Evolutionary conservation across 345 rosid genomes (phyloP).

Genomic region (Cochlearia excelsa): DNA sequence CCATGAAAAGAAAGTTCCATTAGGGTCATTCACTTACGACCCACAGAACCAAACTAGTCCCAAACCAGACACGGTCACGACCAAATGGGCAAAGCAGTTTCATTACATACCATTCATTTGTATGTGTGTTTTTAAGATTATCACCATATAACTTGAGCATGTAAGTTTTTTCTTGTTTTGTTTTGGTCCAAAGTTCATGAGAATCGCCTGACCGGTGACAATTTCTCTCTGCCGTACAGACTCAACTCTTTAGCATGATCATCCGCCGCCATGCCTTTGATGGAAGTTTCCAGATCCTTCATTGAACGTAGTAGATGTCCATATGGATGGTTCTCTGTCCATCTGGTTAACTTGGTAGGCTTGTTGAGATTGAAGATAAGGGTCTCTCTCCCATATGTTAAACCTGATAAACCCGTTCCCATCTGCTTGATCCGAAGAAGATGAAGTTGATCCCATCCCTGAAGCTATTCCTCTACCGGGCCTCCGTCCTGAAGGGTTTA

Average conservation of each 20-base stretch:
- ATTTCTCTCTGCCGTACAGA: conserved; percentile 1
- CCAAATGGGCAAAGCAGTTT: conserved; percentile 17
- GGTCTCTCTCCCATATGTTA: conserved; percentile 79
- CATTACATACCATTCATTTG: conserved; percentile 46
- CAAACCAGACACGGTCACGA: conserved; percentile 21
- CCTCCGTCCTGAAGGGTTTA: conserved; percentile 50
- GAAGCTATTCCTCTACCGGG: conserved; percentile 50
- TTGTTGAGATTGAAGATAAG: conserved; percentile 36
- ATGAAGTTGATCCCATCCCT: conserved; percentile 55
- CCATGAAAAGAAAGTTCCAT: background rate
- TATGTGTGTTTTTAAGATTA: conserved; percentile 28
- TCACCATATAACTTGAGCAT: conserved; percentile 54
- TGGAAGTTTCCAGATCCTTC: conserved; percentile 56
- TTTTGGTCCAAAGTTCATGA: conserved; percentile 24
- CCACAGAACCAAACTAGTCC: conserved; percentile 17
- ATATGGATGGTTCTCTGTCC: conserved; percentile 51
- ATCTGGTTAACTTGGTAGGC: conserved; percentile 53
- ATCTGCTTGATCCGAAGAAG: conserved; percentile 65
- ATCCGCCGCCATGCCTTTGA: conserved; percentile 70
- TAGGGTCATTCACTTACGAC: conserved; percentile 6
- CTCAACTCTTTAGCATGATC: conserved; percentile 47
- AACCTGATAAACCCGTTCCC: conserved; percentile 65
- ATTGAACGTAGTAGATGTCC: conserved; percentile 55
- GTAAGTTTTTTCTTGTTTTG: conserved; percentile 16
- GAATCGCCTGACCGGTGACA: conserved; percentile 24